Evolutionary conservation across 257 asterid genomes (phyloP), one percentile per base, ranked within the genome.

Genomic region (Nicotiana knightiana): DNA sequence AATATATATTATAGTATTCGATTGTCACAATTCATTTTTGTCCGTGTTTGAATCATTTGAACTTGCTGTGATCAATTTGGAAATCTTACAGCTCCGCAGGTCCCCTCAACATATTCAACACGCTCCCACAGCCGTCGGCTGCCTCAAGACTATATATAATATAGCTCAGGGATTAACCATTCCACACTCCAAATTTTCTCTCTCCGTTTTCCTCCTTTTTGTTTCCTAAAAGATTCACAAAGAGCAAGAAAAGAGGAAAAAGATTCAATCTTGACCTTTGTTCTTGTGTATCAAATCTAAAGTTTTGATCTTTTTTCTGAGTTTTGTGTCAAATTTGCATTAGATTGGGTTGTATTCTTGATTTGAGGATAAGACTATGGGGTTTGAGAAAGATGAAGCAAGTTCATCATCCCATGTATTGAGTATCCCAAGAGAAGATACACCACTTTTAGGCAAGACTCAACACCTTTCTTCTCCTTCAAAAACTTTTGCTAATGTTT

Each of bases 401-500:
- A 89, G 87, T 18, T 88, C 97, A 43, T 90, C 98, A 30, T 81
- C 93, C 21, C 62, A 88, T 55, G 87, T 87, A 18, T 87, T 86
- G 51, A 70, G 67, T 67, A 16, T 89, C 68, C 92, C 98, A 18
- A 86, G 89, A 81, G 98, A 91, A 82, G 89, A 93, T 81, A 92
- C 97, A 18, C 98, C 97, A 18, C 87, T 95, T 4, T 48, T 95
- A 55, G 78, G 54, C 84, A 18, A 53, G 76, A 83, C 57, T 43
- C 81, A 79, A 32, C 91, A 87, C 16, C 88, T 86, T 3, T 93
- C 99, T 24, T 93, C 99, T 26, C 91, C 86, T 13, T 83, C 90
- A 81, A 95, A 95, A 85, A 91, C 99, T 21, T 91, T 90, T 85
- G 97, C 98, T 39, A 95, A 92, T 24, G 93, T 95, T 53, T 93